phyloP scores from a whole-genome alignment of 2,329 filamentous ascomycete genomes.

The Magnaporthiopsis rhizophila region DNA sequence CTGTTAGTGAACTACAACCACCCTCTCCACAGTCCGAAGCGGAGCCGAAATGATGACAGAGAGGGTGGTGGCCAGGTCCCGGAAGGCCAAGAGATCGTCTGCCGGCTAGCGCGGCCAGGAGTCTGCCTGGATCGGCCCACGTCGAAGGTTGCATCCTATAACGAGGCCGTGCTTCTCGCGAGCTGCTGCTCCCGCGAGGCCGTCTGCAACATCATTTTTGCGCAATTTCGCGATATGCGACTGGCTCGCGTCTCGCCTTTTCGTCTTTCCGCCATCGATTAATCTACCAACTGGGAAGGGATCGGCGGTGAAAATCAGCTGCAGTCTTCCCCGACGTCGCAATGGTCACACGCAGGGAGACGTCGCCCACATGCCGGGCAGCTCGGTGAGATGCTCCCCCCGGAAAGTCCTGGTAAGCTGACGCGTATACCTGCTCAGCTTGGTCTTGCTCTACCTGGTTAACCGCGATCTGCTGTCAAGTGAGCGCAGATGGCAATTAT shows the following conservation, averaged over 20 bases:
- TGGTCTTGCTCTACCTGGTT: no score
- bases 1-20: no score
- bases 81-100: background rate
- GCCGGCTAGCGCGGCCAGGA: background rate
- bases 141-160: background rate
- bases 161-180: background rate
- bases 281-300: background rate
- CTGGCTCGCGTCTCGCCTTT: background rate
- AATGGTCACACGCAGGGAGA: background rate
- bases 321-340: background rate
- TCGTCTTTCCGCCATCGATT: background rate
- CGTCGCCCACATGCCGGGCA: background rate
- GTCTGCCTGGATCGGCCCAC: background rate
- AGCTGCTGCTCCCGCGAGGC: background rate
- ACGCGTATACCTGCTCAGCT: background rate
- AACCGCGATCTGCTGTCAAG: no score
- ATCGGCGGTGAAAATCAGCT: background rate
- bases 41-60: no score
- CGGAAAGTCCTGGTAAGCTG: background rate
- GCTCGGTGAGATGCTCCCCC: background rate
- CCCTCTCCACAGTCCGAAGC: no score
- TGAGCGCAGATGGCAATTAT: no score
- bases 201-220: background rate
- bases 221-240: background rate
- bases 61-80: no score